Base-by-base conservation (phyloP, 768 basidiomycete species). In the Mrakia frigida region DNA sequence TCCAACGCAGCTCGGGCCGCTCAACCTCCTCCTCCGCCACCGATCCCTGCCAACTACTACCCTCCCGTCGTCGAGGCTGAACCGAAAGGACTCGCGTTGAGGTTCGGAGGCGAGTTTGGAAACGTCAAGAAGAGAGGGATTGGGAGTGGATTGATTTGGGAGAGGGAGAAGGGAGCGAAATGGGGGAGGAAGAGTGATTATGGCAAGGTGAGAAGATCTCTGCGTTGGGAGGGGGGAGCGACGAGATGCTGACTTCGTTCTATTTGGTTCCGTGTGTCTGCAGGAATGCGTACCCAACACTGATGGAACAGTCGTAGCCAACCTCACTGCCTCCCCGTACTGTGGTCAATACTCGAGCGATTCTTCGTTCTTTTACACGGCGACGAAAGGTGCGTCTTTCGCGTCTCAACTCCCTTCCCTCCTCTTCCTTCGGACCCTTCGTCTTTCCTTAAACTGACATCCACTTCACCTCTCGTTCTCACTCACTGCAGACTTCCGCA, bases 341-440 rank as follows among this genome's bases (percentile, higher is more conserved):
- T 77, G 77, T 41, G 77, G 77, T 11, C 77, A 77, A 31, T 77
- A 77, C 69, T 75, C 70, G 69, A 56, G 67, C 92, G 93, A 94
- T 81, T 91, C 92, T 0, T 89, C 91, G 0, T 95, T 97, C 82
- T 98, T 92, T 82, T 98, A 97, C 82, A 94, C 94, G 5, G 96
- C 94, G 80, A 84, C 89, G 63, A 90, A 92, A 87, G 91, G 91
- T 91, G 75, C 73, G 81, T 75, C 16, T 16, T 46, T 39, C 53
- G 46, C 10, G n/a, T 75, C 56, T 56, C 31, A n/a, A n/a, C 23
- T 53, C 46, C 46, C 21, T 1, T 50, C n/a, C 23, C 50, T 18
- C 68, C 43, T 46, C 61, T 43, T 39, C 77, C 69, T 31, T 70
- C n/a, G n/a, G n/a, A n/a, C n/a, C n/a, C n/a, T n/a, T n/a, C n/a